Base-by-base conservation (phyloP, 176 grass and related monocot genomes). In the Puccinellia tenuiflora region DNA sequence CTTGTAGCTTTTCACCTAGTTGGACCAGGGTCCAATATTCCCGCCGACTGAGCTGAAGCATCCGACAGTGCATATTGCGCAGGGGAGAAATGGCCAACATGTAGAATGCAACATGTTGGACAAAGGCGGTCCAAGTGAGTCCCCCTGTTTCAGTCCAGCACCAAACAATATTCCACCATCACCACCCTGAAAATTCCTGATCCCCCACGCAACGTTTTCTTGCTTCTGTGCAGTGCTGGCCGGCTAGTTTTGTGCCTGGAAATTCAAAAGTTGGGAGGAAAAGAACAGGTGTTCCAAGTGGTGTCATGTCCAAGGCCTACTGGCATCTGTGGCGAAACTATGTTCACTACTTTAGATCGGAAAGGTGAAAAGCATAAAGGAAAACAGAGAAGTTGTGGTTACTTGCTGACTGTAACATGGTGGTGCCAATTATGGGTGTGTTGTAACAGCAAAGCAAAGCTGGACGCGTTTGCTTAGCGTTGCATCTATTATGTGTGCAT, bases 121-220 rank as follows among this genome's bases (percentile, higher is more conserved):
- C 26, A 74, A 74, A 74, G 70, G 16, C 26, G 26, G 43, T 31
- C 70, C 70, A 74, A 20, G 45, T 74, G 70, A 74, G 70, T 31
- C 70, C 70, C 70, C 70, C 70, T 74, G 70, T 74, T 74, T 16
- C 70, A 51, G 70, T 31, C 70, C 70, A 18, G 70, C 70, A 51
- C 70, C 70, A 74, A 50, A 43, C 45, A 18, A 28, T 74, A 74
- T 74, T 73, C 70, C 70, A 74, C 70, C 70, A 31, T 74, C 45
- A 20, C 43, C 70, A 29, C 70, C 10, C 3, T 10, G 14, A n/a
- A n/a, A n/a, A n/a, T n/a, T n/a, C n/a, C 70, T 16, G 25, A 73
- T 20, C 25, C 69, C 69, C 69, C 69, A 50, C 69, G 69, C 69
- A 73, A 73, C 69, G 67, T 43, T 6, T 70, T n/a, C n/a, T n/a